phyloP scores from a whole-genome alignment of 139 green algal species.

The Nannochloris sp. region DNA sequence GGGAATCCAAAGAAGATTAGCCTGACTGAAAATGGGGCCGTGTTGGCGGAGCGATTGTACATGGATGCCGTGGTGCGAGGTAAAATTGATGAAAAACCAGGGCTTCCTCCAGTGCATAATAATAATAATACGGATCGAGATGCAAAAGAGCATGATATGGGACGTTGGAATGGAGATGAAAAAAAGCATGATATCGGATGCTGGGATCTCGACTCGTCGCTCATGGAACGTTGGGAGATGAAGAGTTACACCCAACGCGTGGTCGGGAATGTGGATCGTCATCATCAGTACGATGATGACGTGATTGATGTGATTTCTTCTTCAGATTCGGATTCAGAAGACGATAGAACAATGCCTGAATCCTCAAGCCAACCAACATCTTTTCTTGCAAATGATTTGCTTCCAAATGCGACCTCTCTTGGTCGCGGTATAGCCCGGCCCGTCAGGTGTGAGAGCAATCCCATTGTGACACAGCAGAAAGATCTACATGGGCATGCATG shows the following conservation, averaged over 20 bases:
- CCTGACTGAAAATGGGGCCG: conserved; percentile 24
- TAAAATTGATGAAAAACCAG: conserved; percentile 4
- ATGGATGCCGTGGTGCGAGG: conserved; percentile 30
- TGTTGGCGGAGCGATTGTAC: conserved; percentile 45
- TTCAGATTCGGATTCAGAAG: too few relatives aligned
- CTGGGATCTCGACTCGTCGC: conserved; percentile 3
- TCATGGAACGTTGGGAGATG: conserved; percentile 9
- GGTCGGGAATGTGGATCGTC: too few relatives aligned
- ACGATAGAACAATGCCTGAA: neutral
- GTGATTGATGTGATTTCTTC: conserved; percentile 1
- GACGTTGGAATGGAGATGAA: too few relatives aligned
- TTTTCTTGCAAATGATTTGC: conserved; percentile 1
- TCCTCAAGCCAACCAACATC: neutral
- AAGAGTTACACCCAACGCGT: neutral
- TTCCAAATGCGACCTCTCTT: too few relatives aligned
- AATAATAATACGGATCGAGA: neutral
- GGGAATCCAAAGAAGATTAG: conserved; percentile 23
- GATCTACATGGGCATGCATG: neutral
- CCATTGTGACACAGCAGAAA: too few relatives aligned
- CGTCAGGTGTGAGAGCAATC: too few relatives aligned
- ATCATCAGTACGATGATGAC: neutral
- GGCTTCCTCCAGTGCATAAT: conserved; percentile 6
- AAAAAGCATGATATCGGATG: too few relatives aligned
- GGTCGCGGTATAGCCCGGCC: too few relatives aligned
- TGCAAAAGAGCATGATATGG: too few relatives aligned